Evolutionary conservation across 345 rosid species (phyloP), one percentile per base, ranked within the genome.

Genomic region (Murraya koenigii): DNA sequence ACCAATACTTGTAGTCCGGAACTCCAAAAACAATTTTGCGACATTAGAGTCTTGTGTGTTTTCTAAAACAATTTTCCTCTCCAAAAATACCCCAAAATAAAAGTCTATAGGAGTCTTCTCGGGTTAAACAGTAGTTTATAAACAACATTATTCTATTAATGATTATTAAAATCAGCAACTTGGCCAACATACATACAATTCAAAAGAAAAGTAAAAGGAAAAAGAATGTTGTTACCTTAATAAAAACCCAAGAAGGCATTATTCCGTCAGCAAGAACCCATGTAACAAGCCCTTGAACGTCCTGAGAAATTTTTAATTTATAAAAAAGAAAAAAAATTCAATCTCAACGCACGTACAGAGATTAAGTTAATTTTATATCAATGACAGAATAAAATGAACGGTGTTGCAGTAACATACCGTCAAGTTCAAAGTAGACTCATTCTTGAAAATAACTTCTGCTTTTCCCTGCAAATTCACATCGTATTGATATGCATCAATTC

Each of bases 221-320:
- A 11, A 44, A 44, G 49, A 44, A 44, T 44, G 15, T 44, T 26
- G 52, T 79, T 83, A 91, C 99, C 93, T 94, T 96, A 26, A 94
- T 87, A 82, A 93, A 87, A 7, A 90, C 90, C 99, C 99, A 95
- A 5, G 96, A 82, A 28, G 99, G 99, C 97, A 92, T 94, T 79
- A 71, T 86, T 25, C 98, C 99, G 74, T 96, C 95, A 26, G 88
- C 93, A 80, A 96, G 93, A 76, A 96, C 99, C 98, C 98, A 96
- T n/a, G 97, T 91, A 49, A 96, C 94, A 84, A 96, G 97, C 66
- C 97, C 98, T 77, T 92, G 97, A 81, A 96, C 88, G 69, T 96
- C 99, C 99, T 94, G 80, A 67, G 62, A 82, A 52, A 44, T 44
- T 44, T 44, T 44, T 44, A 44, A 44, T 44, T 41, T 11, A 10